phyloP scores from a whole-genome alignment of 2,329 filamentous ascomycete species.

The Thermothelomyces thermophilus region DNA sequence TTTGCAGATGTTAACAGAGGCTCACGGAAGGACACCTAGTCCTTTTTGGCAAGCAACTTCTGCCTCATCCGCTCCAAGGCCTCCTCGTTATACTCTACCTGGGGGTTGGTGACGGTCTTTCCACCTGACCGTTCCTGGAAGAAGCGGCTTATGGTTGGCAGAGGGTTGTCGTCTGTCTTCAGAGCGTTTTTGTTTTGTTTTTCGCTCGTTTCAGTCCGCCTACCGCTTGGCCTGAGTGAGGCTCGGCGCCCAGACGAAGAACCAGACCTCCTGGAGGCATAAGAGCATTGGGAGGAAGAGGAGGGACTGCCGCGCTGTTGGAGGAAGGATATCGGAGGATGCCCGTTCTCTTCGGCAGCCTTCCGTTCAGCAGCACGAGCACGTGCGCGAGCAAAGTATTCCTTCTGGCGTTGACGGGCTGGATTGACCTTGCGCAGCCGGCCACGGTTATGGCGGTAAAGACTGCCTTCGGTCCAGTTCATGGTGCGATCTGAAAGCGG shows the following conservation, averaged over 20 bases:
- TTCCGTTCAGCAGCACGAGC: conserved; percentile 27
- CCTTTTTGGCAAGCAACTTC: conserved; percentile 17
- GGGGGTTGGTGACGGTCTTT: background rate
- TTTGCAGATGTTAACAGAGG: conserved; percentile 12
- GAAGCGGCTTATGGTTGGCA: conserved; percentile 17
- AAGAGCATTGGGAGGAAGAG: conserved; percentile 7
- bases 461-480: conserved; percentile 46
- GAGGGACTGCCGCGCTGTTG: conserved; percentile 1
- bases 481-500: conserved; percentile 28
- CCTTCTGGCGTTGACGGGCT: conserved; percentile 36
- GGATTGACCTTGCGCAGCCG: conserved; percentile 29
- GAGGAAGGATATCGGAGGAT: conserved; percentile 29
- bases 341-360: conserved; percentile 26
- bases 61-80: conserved; percentile 18
- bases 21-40: conserved; percentile 15
- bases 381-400: conserved; percentile 41
- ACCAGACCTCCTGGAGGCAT: conserved; percentile 7
- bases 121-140: conserved; percentile 10
- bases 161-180: background rate
- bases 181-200: background rate
- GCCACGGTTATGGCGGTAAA: conserved; percentile 37
- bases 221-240: background rate
- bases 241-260: conserved; percentile 15
- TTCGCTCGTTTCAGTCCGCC: background rate
- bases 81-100: conserved; percentile 11